Percentiles rank a stretch among this genome's conserved stretches.
Conservation (phyloP, 129 eudicot species). For the Escallonia herrerae region DNA sequence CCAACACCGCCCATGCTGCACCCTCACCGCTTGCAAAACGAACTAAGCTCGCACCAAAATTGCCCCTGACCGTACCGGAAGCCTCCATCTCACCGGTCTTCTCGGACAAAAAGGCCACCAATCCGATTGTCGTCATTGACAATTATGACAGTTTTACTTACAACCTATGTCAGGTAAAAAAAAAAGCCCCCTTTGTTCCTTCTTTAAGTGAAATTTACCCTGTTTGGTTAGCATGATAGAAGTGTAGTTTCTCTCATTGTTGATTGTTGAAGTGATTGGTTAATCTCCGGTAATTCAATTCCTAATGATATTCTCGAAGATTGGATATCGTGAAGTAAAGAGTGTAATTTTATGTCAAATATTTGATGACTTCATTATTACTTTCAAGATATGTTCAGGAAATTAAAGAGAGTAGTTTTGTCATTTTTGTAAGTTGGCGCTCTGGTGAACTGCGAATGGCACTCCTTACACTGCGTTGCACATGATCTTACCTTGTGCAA, state of each 20-base stretch:
- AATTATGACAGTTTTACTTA: slow-evolving; percentile 99
- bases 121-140: slow-evolving; percentile 77
- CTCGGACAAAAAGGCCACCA: slow-evolving; percentile 11
- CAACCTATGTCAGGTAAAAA: slow-evolving; percentile 83
- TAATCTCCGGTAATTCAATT: background rate
- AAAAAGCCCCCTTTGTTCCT: background rate
- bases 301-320: no score
- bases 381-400: no score
- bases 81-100: slow-evolving; percentile 5
- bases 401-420: no score
- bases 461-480: no score
- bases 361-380: background rate
- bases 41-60: background rate
- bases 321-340: no score
- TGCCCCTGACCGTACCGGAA: slow-evolving; percentile 14
- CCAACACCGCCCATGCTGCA: background rate
- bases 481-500: no score
- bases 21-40: background rate
- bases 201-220: background rate
- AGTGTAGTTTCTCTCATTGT: background rate
- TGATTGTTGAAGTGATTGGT: background rate
- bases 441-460: no score
- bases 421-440: no score
- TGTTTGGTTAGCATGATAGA: background rate
- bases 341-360: background rate